phyloP scores from a whole-genome alignment of 805 yeast genomes.

The Saccharomycodes ludwigii region DNA sequence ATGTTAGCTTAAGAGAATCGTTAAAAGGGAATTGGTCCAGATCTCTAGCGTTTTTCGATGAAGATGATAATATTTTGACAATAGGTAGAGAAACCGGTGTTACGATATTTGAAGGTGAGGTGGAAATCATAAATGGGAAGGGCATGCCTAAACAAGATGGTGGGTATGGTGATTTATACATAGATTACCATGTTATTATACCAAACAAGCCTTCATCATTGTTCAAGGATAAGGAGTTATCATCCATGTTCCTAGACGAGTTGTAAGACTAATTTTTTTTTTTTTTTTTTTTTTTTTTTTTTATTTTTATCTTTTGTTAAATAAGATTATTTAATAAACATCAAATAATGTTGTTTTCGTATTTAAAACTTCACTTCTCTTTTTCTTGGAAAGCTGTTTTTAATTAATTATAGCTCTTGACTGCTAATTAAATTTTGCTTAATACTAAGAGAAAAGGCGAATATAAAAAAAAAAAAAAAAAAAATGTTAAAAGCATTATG shows the following conservation, averaged over 20 bases:
- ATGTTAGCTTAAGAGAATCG: constrained; percentile 60
- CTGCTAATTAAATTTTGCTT: too few species aligned
- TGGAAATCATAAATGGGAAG: constrained; percentile 56
- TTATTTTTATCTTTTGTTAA: not conserved
- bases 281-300: not conserved
- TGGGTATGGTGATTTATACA: constrained; percentile 40
- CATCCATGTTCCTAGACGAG: constrained; percentile 10
- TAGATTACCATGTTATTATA: constrained; percentile 35
- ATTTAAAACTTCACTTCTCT: not conserved
- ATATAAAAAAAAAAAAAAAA: constrained; percentile 4
- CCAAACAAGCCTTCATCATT: constrained; percentile 27
- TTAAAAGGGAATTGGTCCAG: constrained; percentile 72
- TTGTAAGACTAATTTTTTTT: constrained; percentile 6
- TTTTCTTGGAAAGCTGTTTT: too few species aligned
- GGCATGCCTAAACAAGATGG: constrained; percentile 72
- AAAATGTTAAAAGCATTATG: constrained; percentile 23
- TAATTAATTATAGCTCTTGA: too few species aligned
- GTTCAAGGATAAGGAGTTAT: constrained; percentile 6
- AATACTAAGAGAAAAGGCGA: not conserved
- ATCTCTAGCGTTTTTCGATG: constrained; percentile 53
- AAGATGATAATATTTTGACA: constrained; percentile 31
- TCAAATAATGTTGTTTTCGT: not conserved
- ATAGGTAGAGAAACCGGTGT: constrained; percentile 40
- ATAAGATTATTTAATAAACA: constrained; percentile 1
- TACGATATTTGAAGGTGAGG: constrained; percentile 50